A percentile compares a stretch with the other conserved stretches of the same genome.
Evolutionary conservation across 2,329 filamentous ascomycete species (phyloP).

Genomic region (Neofusicoccum kwambonambiense): DNA sequence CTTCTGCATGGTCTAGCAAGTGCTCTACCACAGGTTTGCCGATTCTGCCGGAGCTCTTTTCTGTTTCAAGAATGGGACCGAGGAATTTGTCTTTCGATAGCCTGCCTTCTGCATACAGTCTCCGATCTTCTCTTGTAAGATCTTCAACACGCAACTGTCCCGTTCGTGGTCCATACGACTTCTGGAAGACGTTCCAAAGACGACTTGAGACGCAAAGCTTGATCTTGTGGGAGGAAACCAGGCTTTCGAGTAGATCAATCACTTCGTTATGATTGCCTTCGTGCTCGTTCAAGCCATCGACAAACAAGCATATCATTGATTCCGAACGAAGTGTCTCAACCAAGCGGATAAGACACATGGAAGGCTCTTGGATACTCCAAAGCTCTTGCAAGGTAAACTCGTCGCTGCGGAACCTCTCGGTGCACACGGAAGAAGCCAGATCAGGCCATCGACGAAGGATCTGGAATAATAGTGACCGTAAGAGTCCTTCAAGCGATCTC

Average conservation of each 20-base stretch:
- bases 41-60: no score
- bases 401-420: not conserved
- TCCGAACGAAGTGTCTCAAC: not conserved
- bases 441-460: constrained; percentile 19
- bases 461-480: constrained; percentile 39
- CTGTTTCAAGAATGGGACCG: not conserved
- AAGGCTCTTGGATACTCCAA: not conserved
- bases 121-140: not conserved
- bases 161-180: not conserved
- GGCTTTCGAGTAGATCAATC: not conserved
- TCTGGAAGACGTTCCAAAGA: constrained; percentile 20
- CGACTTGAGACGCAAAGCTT: constrained; percentile 23
- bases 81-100: not conserved
- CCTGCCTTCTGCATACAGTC: not conserved
- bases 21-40: not conserved
- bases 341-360: no score
- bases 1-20: not conserved
- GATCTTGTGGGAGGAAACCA: not conserved
- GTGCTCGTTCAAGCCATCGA: constrained; percentile 3
- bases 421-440: not conserved
- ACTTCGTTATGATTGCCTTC: not conserved
- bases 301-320: not conserved
- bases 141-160: not conserved
- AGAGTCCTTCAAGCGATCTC: constrained; percentile 42
- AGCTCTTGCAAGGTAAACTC: not conserved